Base-by-base conservation (phyloP, 768 basidiomycete species). In the Calvatia gigantea region DNA sequence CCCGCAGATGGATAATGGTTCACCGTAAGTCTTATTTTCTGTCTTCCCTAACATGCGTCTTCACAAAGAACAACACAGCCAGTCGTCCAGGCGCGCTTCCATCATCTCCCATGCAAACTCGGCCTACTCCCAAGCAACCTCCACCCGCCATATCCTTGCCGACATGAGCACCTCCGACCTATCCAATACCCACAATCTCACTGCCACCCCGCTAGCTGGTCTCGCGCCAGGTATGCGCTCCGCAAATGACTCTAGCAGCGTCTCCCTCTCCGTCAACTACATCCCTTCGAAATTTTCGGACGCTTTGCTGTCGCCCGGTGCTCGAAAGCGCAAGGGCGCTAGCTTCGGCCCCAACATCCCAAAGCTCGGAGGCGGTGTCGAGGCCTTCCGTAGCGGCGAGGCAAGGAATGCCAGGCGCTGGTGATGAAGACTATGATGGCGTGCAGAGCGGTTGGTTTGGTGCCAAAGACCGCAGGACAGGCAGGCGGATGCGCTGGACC, bases 261-360 rank as follows among this genome's bases (percentile, higher is more conserved):
- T 85, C 3, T 82, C 80, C 7, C 79, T 89, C 57, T 79, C 77
- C 51, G 77, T 87, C 63, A 88, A 90, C 69, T 93, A 89, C 65
- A 75, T 91, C 19, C 90, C 90, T 9, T 71, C 76, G 53, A 93
- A 93, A 70, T 89, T 91, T 70, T 84, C 87, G 1, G 61, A 64
- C 12, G 69, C 69, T 39, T 68, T 71, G 60, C 69, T 78, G 63
- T 63, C 75, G 64, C 63, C 73, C 65, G 57, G 76, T 42, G 64
- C 67, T 61, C 50, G 70, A 68, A 67, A 66, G 52, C 73, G 70
- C 63, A 65, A 75, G 66, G 63, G 65, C 4, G 63, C 63, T 33
- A 72, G 32, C 38, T 60, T 31, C 7, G 74, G 69, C 37, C 59
- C 68, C 8, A 61, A 65, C 33, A 58, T 82, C 12, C 83, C 81